Conservation (phyloP, 1,284 basidiomycete species). For the Naganishia sp. region DNA sequence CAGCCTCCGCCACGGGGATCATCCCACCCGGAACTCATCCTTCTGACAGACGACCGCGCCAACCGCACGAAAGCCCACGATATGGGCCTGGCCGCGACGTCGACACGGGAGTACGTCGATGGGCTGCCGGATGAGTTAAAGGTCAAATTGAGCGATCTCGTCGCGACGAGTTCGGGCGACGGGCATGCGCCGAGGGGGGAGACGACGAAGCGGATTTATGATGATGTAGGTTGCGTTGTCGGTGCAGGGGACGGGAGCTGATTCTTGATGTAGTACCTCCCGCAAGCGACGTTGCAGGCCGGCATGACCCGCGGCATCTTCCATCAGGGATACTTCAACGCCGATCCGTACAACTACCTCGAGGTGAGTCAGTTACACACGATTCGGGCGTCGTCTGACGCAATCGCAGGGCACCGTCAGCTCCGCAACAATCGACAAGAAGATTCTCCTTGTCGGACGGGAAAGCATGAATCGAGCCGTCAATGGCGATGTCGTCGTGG, state of each 20-base stretch:
- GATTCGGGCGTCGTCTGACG: neutral
- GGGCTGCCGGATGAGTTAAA: slow-evolving; percentile 61
- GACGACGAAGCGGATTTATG: slow-evolving; percentile 66
- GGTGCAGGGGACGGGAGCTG: neutral
- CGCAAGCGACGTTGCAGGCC: slow-evolving; percentile 70
- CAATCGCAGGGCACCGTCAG: slow-evolving; percentile 71
- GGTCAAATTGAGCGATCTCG: slow-evolving; percentile 71
- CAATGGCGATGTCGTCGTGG: slow-evolving; percentile 88
- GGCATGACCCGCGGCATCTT: slow-evolving; percentile 83
- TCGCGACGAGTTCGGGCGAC: slow-evolving; percentile 65
- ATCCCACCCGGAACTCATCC: slow-evolving; percentile 65
- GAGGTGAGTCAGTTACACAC: slow-evolving; percentile 61
- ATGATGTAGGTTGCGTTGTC: slow-evolving; percentile 62
- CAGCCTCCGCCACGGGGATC: slow-evolving; percentile 55
- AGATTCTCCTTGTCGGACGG: slow-evolving; percentile 81
- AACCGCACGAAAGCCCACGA: slow-evolving; percentile 75
- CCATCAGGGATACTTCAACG: slow-evolving; percentile 91
- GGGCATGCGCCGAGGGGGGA: slow-evolving; percentile 55
- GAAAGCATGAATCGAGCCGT: slow-evolving; percentile 95
- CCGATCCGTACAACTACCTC: slow-evolving; percentile 93
- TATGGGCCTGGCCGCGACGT: slow-evolving; percentile 65
- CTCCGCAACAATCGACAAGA: slow-evolving; percentile 70
- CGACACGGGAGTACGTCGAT: slow-evolving; percentile 78
- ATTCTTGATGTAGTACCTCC: slow-evolving; percentile 68
- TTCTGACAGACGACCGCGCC: slow-evolving; percentile 85